These are phyloP conservation scores for Trichosporon coremiiforme DNA, from an alignment of 1,284 basidiomycete genomes.

Conservation along the genomic window DNA sequence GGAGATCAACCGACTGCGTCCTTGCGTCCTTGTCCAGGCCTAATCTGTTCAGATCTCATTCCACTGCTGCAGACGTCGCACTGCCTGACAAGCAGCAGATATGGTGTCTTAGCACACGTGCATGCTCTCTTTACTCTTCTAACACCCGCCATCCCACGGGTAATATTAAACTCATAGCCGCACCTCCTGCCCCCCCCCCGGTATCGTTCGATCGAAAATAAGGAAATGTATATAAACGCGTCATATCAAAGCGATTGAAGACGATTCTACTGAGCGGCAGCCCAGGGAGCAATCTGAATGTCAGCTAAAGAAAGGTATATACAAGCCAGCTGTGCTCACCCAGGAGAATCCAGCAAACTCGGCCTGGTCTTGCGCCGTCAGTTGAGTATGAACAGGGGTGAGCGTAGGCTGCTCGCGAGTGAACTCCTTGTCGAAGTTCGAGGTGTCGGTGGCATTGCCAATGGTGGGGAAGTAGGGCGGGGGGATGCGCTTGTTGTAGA, in stretches of 20 bases:
- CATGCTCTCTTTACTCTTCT: conserved; percentile 18
- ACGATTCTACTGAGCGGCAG: conserved; percentile 20
- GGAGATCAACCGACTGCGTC: not conserved
- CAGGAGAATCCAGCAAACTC: conserved; percentile 97
- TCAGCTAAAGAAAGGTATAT: not conserved
- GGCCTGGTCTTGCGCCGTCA: conserved; percentile 88
- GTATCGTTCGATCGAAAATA: not conserved
- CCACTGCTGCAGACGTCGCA: not conserved
- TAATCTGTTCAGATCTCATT: not conserved
- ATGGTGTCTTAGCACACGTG: not conserved
- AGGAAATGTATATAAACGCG: conserved; percentile 15
- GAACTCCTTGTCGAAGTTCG: conserved; percentile 93
- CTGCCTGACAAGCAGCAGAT: not conserved
- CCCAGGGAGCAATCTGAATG: conserved; percentile 45
- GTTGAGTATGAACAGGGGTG: conserved; percentile 93
- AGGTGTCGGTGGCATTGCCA: conserved; percentile 60
- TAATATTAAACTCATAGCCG: conserved; percentile 8
- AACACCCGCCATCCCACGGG: not conserved
- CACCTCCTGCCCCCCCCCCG: conserved; percentile 1
- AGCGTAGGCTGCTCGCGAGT: conserved; percentile 95
- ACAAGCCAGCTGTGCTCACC: conserved; percentile 36
- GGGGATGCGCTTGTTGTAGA: conserved; percentile 92
- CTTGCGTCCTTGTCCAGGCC: not conserved
- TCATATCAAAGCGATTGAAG: conserved; percentile 8
- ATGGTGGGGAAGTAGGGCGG: conserved; percentile 97